Base-by-base conservation (phyloP, 1,284 basidiomycete genomes). In the Microbotryomycetes sp. region DNA sequence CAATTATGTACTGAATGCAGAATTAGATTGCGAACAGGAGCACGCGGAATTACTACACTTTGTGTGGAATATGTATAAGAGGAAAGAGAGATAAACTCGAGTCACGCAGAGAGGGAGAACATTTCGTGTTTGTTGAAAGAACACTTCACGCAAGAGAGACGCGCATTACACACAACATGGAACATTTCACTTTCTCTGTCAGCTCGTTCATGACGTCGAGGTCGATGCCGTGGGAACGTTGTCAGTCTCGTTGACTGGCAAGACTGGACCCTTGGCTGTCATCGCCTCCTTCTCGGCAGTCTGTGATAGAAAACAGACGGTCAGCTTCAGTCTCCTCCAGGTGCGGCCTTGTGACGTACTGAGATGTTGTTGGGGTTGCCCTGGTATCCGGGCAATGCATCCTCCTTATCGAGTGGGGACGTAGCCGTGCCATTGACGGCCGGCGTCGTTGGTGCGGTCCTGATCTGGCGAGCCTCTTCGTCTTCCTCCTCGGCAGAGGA, bases 401-500 rank as follows among this genome's bases (percentile, higher is more conserved):
- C 66, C 30, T 56, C n/a, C 24, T 47, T 4, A 29, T 21, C 50
- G 49, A 31, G 57, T 28, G 27, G 30, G 30, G 16, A 18, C 24
- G 45, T 28, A 31, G 41, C 54, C 48, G 9, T 6, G 1, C 24
- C 24, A 9, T 29, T 29, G 18, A 52, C 24, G 11, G 57, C 63
- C 1, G 60, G 63, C 26, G 59, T 61, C 3, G 58, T 46, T 5
- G 66, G 60, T 11, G 62, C 63, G 3, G 66, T 62, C 30, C 60
- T 55, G 13, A 29, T 29, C n/a, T 55, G 54, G 26, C 30, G 26
- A 11, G 60, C 57, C 13, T 58, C 16, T 51, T 67, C 63, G 24
- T 67, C 66, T 54, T 67, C 66, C 54, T 67, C 66, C 35, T 67
- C 66, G 15, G 57, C 57, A 18, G 59, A 62, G n/a, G 59, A 59